Evolutionary conservation across 805 yeast genomes (phyloP), one percentile per base, ranked within the genome.

Genomic region (Hanseniaspora vineae): DNA sequence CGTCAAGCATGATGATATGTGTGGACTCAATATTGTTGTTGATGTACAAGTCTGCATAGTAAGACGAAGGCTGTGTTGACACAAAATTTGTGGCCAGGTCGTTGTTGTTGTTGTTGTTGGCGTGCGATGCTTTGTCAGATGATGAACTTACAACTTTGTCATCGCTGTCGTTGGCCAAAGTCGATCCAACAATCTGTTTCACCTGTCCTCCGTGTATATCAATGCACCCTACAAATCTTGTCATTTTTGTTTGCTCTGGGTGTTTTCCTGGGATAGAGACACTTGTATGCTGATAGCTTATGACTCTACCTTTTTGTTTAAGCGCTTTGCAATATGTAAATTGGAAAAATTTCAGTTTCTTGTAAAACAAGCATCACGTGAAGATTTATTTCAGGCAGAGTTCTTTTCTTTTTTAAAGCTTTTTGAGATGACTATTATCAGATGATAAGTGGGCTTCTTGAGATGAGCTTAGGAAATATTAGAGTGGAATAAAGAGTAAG

Each of bases 151-250:
- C 12, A 3, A 19, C 23, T 12, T 12, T 18, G 4, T 39, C 42
- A 15, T 11, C 14, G 6, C 62, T 57, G n/a, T 63, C 63, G 51
- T 77, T 81, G 49, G 78, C 81, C 18, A 92, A 69, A 0, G 96
- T 84, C 0, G 96, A 95, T 6, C 98, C 99, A 1, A 92, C 97
- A 47, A 92, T 92, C 62, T 92, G 98, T 59, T 92, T 92, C 51
- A 92, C 98, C 55, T 85, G 82, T 1, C 98, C 98, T 8, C 83
- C 76, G 64, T 92, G 99, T 50, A 92, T 80, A 61, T 92, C 98
- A 37, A 92, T 90, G 59, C 99, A 92, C 0, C 97, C 97, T 57
- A 89, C 77, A 66, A 86, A 92, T 46, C 73, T 72, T 0, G 96
- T 89, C 96, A 89, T 88, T 13, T 5, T n/a, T 39, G 19, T 15